Conservation (phyloP, 306 rosid genomes). For the Oemleria cerasiformis region DNA sequence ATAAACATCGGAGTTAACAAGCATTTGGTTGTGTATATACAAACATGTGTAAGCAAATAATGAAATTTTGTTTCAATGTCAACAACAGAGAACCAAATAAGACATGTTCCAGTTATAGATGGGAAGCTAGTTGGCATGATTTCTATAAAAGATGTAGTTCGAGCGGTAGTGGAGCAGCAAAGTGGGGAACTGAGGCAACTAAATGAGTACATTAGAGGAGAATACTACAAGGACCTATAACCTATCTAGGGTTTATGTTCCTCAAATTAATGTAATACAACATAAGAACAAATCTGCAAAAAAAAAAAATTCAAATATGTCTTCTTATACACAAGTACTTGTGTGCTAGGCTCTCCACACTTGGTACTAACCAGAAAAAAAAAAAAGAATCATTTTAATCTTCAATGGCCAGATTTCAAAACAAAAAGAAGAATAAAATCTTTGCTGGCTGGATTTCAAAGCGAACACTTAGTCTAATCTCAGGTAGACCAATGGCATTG, state of each 20-base stretch:
- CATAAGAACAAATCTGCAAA: neutral
- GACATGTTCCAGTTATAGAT: constrained; percentile 88
- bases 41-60: neutral
- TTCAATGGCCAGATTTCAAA: neutral
- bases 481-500: neutral
- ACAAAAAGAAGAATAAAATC: too few species aligned
- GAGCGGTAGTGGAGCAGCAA: constrained; percentile 81
- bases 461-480: neutral
- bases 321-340: neutral
- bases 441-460: neutral
- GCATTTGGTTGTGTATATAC: neutral
- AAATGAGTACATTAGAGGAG: constrained; percentile 66
- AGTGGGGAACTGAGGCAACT: constrained; percentile 68
- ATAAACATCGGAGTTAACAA: constrained; percentile 1
- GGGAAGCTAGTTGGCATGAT: constrained; percentile 86
- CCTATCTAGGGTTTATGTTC: neutral
- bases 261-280: neutral
- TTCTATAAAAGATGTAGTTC: constrained; percentile 78
- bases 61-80: neutral
- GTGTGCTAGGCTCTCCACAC: neutral
- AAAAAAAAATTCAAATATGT: neutral
- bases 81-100: constrained; percentile 55
- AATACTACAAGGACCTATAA: constrained; percentile 41
- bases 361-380: neutral
- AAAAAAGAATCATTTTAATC: neutral